Conservation (phyloP, 768 basidiomycete species). For the Ramaria rubella region DNA sequence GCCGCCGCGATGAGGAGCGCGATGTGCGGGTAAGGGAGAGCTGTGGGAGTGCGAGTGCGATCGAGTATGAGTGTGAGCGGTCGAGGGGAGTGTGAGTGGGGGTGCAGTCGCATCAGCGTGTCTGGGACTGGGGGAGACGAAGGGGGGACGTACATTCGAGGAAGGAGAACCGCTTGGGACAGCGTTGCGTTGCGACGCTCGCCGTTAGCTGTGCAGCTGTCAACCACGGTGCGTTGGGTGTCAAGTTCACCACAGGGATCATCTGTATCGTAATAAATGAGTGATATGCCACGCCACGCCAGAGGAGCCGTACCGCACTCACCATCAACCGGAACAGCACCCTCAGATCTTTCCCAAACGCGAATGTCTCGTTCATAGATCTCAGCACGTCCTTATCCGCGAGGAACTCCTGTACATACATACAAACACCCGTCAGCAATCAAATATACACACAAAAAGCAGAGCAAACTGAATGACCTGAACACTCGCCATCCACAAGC, state of each 20-base stretch:
- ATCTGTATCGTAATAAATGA: constrained; percentile 13
- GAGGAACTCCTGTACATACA: constrained; percentile 42
- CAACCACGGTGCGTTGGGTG: constrained; percentile 48
- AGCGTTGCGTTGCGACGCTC: constrained; percentile 47
- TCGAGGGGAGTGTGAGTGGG: no score
- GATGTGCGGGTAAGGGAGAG: constrained; percentile 67
- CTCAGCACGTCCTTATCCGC: constrained; percentile 39
- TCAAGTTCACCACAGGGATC: constrained; percentile 27
- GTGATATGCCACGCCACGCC: constrained; percentile 24
- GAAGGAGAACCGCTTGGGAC: constrained; percentile 45
- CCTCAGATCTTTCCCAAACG: constrained; percentile 53
- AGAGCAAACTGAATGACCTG: no score
- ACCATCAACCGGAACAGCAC: constrained; percentile 58
- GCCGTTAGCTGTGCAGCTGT: constrained; percentile 36
- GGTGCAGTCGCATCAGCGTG: no score
- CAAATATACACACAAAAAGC: neutral
- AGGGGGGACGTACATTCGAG: constrained; percentile 42
- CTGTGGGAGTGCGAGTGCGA: constrained; percentile 33
- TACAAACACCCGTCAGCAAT: neutral
- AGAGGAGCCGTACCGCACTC: constrained; percentile 26
- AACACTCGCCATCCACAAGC: constrained; percentile 51
- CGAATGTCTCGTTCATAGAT: constrained; percentile 51
- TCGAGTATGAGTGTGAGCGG: constrained; percentile 3
- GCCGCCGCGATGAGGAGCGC: constrained; percentile 82
- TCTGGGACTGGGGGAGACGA: no score